Percentiles rank a stretch among this genome's conserved stretches.
Evolutionary conservation across 768 basidiomycete species (phyloP).

Genomic region (Podaxis pistillaris): DNA sequence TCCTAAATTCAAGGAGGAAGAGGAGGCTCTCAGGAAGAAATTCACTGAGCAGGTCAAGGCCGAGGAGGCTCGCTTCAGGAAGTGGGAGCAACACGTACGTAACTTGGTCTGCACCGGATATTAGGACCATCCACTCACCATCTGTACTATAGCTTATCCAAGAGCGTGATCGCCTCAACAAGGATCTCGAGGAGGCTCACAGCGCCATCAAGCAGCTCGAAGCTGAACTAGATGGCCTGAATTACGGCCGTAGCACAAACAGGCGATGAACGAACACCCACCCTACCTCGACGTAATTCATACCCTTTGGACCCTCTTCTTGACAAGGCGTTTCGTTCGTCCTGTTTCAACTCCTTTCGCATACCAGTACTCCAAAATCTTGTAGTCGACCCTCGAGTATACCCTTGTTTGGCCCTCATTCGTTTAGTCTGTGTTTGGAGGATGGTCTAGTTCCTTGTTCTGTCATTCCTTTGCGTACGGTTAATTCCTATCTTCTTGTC

Average conservation of each 20-base stretch:
- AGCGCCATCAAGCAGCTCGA: conserved; percentile 90
- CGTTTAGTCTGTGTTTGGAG: not conserved
- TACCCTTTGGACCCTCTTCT: not conserved
- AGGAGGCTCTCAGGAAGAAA: conserved; percentile 92
- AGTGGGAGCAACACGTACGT: conserved; percentile 98
- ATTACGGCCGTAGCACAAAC: conserved; percentile 73
- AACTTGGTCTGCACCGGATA: conserved; percentile 6
- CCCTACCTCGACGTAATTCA: not conserved
- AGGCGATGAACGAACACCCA: conserved; percentile 46
- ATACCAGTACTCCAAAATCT: conserved; percentile 17
- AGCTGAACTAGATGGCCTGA: conserved; percentile 85
- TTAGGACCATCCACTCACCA: conserved; percentile 14
- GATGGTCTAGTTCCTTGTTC: not conserved
- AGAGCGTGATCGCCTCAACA: conserved; percentile 98
- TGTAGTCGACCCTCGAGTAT: conserved; percentile 7
- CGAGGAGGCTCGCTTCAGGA: conserved; percentile 95
- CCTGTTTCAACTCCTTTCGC: not conserved
- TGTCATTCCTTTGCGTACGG: conserved; percentile 6
- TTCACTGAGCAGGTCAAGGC: conserved; percentile 99
- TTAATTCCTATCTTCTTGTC: conserved; percentile 1
- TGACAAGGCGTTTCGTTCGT: conserved; percentile 3
- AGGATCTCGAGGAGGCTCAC: conserved; percentile 93
- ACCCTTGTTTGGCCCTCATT: conserved; percentile 7
- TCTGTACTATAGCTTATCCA: conserved; percentile 76
- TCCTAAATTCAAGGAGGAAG: conserved; percentile 99